Base-by-base conservation (phyloP, 1,139 yeast species). In the Hemisphaericaspora lyxosophila region DNA sequence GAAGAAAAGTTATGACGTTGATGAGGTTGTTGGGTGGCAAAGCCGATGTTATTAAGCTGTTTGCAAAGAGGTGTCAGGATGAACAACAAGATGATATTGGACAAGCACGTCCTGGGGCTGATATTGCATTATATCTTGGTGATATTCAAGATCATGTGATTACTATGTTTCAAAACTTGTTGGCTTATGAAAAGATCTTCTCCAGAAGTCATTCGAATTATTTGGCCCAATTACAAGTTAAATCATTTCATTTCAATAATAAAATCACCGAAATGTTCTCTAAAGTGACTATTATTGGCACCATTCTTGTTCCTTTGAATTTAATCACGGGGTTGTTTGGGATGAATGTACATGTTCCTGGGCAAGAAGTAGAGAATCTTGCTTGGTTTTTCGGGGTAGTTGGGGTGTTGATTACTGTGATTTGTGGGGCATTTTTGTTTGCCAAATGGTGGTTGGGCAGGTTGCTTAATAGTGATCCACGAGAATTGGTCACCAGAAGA, bases 311-410 rank as follows among this genome's bases (percentile, higher is more conserved):
- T 44, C 98, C 98, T 3, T 78, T 92, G 74, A 92, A 92, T 57
- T 87, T 92, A 40, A 83, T 92, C 17, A 92, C 98, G 1, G 98
- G 98, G 20, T 68, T 92, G 38, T 92, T 97, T 97, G 98, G 98
- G 44, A 92, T 92, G 98, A 92, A 92, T 65, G 95, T 95, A 48
- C 51, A 86, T 8, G 97, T 92, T 26, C 98, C 98, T 0, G 98
- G 98, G 0, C 97, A 90, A 57, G 83, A 76, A 20, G 68, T 70
- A 34, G 81, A 77, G 9, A 83, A 87, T 1, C 66, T 90, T 49
- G 60, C 68, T 4, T 92, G 98, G 98, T 92, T 92, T 61, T 85
- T n/a, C n/a, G n/a, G n/a, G n/a, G n/a, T n/a, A n/a, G n/a, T n/a
- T n/a, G n/a, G n/a, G n/a, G n/a, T n/a, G n/a, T n/a, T n/a, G n/a